Conservation (phyloP, 257 asterid genomes). For the Solanum paucissectum region DNA sequence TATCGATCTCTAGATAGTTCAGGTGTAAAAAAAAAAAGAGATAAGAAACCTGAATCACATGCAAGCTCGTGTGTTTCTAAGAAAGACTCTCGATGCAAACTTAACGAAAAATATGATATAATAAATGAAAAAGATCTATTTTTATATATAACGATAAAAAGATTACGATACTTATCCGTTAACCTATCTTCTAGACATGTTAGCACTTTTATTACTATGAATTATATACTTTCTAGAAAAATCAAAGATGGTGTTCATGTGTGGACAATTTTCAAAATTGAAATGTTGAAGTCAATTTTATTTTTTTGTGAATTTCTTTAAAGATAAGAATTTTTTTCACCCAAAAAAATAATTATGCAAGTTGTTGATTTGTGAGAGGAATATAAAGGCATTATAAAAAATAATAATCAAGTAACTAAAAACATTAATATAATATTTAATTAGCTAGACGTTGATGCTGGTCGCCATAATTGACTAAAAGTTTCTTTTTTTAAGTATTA, state of each 20-base stretch:
- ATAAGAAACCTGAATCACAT: too few relatives aligned
- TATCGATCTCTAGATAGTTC: background rate
- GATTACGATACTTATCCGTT: background rate
- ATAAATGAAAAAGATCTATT: background rate
- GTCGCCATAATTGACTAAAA: background rate
- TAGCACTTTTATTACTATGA: background rate
- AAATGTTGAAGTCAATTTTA: background rate
- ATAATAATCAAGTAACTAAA: background rate
- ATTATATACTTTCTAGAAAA: background rate
- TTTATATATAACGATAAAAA: background rate
- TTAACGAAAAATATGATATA: background rate
- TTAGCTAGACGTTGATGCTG: background rate
- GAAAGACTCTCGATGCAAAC: background rate
- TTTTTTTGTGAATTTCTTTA: background rate
- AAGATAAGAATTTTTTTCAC: background rate
- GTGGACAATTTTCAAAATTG: background rate
- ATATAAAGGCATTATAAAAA: background rate
- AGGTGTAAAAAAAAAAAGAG: too few relatives aligned
- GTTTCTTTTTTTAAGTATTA: background rate
- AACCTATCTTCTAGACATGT: background rate
- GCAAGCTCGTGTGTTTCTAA: too few relatives aligned
- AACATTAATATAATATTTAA: background rate
- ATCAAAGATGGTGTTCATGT: background rate
- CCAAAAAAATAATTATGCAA: background rate
- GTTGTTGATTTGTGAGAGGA: background rate